Conservation (phyloP, 179 eudicot genomes). For the Camellia oleifera region DNA sequence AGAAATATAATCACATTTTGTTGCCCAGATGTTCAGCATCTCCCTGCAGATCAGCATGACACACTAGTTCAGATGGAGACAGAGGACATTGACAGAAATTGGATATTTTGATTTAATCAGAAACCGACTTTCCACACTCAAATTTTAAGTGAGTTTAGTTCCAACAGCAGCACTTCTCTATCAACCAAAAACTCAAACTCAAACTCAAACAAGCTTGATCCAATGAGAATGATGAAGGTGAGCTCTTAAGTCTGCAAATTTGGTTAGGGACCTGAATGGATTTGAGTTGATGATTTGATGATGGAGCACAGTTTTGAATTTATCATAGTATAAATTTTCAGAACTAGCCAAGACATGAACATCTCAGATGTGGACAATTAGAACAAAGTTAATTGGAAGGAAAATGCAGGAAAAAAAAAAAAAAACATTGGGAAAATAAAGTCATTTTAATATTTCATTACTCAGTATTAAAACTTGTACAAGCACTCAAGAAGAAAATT, state of each 20-base stretch:
- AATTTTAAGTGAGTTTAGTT: neutral
- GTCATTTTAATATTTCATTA: too few species aligned
- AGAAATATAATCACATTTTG: neutral
- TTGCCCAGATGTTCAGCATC: neutral
- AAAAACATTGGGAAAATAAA: neutral
- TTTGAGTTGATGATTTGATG: too few species aligned
- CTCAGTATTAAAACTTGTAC: too few species aligned
- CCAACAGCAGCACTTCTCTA: neutral
- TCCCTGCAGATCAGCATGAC: conserved; percentile 8
- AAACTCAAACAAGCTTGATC: neutral
- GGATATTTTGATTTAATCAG: neutral
- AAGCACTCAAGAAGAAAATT: too few species aligned
- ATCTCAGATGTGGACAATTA: neutral
- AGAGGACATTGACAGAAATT: neutral
- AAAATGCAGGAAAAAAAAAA: neutral
- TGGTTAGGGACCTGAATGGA: too few species aligned
- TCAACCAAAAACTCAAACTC: neutral
- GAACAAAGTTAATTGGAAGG: neutral
- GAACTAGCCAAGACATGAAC: neutral
- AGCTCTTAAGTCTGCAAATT: too few species aligned
- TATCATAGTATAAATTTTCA: too few species aligned
- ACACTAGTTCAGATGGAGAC: neutral
- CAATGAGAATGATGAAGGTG: neutral
- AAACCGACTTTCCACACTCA: neutral
- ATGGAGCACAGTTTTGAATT: too few species aligned